phyloP scores from a whole-genome alignment of 2,329 filamentous ascomycete genomes.

The Penicillium sp. region DNA sequence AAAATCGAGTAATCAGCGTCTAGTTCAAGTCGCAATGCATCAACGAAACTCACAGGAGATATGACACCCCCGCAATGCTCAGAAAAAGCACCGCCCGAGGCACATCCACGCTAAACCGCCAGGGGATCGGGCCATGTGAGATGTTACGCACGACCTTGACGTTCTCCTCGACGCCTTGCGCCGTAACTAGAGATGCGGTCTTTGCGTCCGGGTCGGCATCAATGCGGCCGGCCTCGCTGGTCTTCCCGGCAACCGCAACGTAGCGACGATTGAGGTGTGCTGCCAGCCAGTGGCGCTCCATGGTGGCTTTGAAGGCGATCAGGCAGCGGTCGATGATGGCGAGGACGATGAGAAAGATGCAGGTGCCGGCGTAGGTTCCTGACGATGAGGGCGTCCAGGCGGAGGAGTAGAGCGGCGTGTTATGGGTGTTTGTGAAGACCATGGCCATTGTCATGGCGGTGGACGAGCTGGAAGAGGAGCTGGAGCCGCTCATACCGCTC shows the following conservation, averaged over 20 bases:
- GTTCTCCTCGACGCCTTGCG: conserved; percentile 78
- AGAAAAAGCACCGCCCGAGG: conserved; percentile 71
- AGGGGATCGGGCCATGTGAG: conserved; percentile 61
- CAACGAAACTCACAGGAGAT: conserved; percentile 71
- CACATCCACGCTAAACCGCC: conserved; percentile 79
- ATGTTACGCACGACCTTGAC: conserved; percentile 71
- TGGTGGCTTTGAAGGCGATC: conserved; percentile 65
- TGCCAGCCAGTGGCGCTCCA: conserved; percentile 68
- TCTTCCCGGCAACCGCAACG: conserved; percentile 69
- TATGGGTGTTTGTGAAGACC: conserved; percentile 58
- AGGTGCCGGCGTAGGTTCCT: conserved; percentile 81
- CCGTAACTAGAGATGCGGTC: conserved; percentile 65
- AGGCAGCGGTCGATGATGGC: conserved; percentile 69
- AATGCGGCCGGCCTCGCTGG: conserved; percentile 61
- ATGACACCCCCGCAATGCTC: conserved; percentile 73
- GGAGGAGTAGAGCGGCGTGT: conserved; percentile 66
- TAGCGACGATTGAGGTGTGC: conserved; percentile 74
- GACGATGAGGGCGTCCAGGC: conserved; percentile 72
- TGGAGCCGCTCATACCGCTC: conserved; percentile 12
- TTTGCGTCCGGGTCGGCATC: conserved; percentile 64
- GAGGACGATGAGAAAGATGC: conserved; percentile 84
- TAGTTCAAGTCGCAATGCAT: background rate
- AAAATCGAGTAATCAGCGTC: conserved; percentile 11
- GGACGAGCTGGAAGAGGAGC: conserved; percentile 3
- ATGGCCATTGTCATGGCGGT: conserved; percentile 34